Evolutionary conservation across 1,284 basidiomycete species (phyloP).

Genomic region (Rhizopogon parksii): DNA sequence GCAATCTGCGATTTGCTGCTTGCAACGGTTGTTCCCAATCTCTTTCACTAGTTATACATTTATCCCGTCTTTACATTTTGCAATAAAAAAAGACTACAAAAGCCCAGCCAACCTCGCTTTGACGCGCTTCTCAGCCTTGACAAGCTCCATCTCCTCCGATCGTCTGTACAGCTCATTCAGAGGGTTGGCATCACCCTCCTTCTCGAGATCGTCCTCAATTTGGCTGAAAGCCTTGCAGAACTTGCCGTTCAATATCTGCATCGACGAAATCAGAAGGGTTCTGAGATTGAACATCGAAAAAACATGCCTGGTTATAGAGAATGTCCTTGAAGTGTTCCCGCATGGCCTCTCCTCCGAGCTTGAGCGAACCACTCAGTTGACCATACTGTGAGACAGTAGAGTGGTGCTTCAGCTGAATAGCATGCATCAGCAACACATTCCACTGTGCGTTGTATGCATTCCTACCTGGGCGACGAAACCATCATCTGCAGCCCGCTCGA

Average conservation of each 20-base stretch:
- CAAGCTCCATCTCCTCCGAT: slow-evolving; percentile 46
- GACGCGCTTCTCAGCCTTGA: slow-evolving; percentile 54
- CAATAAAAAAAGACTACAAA: slow-evolving; percentile 21
- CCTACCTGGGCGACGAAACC: slow-evolving; percentile 52
- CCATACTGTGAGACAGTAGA: slow-evolving; percentile 58
- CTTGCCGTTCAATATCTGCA: slow-evolving; percentile 51
- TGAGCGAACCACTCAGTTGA: slow-evolving; percentile 51
- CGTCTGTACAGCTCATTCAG: slow-evolving; percentile 47
- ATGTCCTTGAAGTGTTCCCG: slow-evolving; percentile 54
- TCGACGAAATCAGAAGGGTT: background rate
- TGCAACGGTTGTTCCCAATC: too few relatives aligned
- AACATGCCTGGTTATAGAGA: slow-evolving; percentile 45
- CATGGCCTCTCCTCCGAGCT: slow-evolving; percentile 43
- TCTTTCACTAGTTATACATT: background rate
- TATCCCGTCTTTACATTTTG: background rate
- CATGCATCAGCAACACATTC: background rate
- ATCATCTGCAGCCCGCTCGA: slow-evolving; percentile 60
- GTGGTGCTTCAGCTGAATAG: slow-evolving; percentile 49
- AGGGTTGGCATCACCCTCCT: slow-evolving; percentile 50
- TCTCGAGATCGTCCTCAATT: slow-evolving; percentile 54
- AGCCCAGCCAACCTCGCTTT: slow-evolving; percentile 41
- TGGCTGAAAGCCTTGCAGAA: slow-evolving; percentile 51
- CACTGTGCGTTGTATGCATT: background rate
- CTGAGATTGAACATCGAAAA: background rate
- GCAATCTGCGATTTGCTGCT: background rate